These are phyloP conservation scores for Salix udensis DNA, from an alignment of 345 rosid genomes.

Conservation along the genomic window DNA sequence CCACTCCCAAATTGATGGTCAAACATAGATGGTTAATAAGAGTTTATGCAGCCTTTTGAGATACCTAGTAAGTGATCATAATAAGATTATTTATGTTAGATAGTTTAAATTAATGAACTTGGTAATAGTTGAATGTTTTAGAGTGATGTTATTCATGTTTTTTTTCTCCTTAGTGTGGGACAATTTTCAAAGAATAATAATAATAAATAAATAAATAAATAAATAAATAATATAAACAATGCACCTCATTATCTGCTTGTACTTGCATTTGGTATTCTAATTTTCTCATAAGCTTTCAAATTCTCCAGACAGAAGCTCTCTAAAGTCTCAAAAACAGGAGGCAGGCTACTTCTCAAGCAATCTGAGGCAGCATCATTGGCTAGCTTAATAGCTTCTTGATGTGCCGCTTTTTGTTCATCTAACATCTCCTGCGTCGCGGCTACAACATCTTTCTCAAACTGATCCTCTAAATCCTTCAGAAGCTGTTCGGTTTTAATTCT, in stretches of 20 bases:
- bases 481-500: constrained; percentile 17
- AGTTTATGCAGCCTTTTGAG: too few relatives aligned
- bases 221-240: not conserved
- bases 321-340: constrained; percentile 1
- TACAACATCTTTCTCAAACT: not conserved
- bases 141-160: too few relatives aligned
- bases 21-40: too few relatives aligned
- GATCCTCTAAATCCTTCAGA: constrained; percentile 6
- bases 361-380: constrained; percentile 4
- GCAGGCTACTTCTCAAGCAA: not conserved
- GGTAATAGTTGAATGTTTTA: too few relatives aligned
- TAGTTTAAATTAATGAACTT: too few relatives aligned
- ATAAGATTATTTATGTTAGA: too few relatives aligned
- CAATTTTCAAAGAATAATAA: too few relatives aligned
- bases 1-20: too few relatives aligned
- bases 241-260: not conserved
- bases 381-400: not conserved
- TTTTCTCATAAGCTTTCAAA: constrained; percentile 8
- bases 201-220: too few relatives aligned
- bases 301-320: not conserved
- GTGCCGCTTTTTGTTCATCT: not conserved
- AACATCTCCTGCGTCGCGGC: not conserved
- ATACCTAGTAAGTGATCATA: too few relatives aligned
- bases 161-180: too few relatives aligned
- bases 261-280: not conserved